phyloP scores from a whole-genome alignment of 2,329 filamentous ascomycete genomes.

The Diaporthe sp. region DNA sequence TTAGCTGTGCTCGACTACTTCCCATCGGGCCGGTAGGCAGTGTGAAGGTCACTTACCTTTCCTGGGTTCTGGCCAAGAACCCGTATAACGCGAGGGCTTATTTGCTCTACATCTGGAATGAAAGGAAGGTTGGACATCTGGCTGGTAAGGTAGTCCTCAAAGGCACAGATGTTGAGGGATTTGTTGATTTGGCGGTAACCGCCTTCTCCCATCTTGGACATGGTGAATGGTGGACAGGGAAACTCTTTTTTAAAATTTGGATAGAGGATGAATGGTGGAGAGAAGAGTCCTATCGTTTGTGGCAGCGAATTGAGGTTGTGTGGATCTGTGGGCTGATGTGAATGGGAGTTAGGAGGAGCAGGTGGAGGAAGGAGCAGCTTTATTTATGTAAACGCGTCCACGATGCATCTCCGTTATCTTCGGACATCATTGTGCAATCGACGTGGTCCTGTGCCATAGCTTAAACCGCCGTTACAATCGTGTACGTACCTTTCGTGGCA shows the following conservation, averaged over 20 bases:
- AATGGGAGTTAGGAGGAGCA: not conserved
- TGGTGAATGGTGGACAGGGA: conserved; percentile 3
- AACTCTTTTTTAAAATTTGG: not conserved
- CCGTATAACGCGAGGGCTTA: conserved; percentile 58
- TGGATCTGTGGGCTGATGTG: not conserved
- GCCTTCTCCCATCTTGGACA: conserved; percentile 43
- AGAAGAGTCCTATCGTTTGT: not conserved
- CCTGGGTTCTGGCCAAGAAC: conserved; percentile 60
- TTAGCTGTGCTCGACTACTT: not conserved
- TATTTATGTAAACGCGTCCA: not conserved
- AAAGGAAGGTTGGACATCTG: conserved; percentile 55
- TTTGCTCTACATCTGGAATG: conserved; percentile 51
- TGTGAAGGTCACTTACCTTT: conserved; percentile 49
- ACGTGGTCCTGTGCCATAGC: not conserved
- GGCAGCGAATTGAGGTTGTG: not conserved
- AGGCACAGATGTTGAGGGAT: conserved; percentile 60
- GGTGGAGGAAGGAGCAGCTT: no score
- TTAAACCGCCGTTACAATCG: no score
- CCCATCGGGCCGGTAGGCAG: not conserved
- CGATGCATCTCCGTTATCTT: not conserved
- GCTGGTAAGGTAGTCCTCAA: conserved; percentile 61
- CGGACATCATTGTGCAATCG: not conserved
- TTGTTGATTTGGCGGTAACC: conserved; percentile 64
- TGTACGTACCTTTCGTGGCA: not conserved
- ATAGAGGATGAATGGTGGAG: not conserved